Percentiles rank a stretch among this genome's conserved stretches.
phyloP scores from a whole-genome alignment of 345 rosid species.

The Trapa bicornis region DNA sequence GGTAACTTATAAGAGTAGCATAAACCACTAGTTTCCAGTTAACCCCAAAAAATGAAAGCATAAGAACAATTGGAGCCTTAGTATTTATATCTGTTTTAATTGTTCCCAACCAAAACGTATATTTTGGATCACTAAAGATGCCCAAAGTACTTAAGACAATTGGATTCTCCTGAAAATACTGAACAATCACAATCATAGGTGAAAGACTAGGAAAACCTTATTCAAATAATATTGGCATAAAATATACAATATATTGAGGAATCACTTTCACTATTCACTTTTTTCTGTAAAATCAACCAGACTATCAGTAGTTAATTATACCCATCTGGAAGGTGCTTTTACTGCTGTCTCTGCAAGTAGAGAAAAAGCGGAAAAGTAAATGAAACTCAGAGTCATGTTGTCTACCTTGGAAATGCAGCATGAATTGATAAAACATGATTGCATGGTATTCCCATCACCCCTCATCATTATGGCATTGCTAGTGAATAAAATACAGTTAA shows the following conservation, averaged over 20 bases:
- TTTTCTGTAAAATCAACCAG: conserved; percentile 1
- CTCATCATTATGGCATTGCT: conserved; percentile 96
- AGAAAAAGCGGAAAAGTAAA: conserved; percentile 24
- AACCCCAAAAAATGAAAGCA: conserved; percentile 9
- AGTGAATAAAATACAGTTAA: conserved; percentile 90
- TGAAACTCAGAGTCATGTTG: conserved; percentile 61
- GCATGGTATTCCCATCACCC: conserved; percentile 89
- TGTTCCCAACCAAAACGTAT: background rate
- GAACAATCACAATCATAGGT: background rate
- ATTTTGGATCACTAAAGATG: conserved; percentile 6
- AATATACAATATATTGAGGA: background rate
- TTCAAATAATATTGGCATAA: background rate
- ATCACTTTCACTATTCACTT: background rate
- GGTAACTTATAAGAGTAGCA: background rate
- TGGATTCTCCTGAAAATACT: background rate
- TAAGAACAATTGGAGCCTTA: background rate
- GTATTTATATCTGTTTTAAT: background rate
- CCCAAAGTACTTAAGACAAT: conserved; percentile 12
- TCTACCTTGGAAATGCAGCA: conserved; percentile 83
- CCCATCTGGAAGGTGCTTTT: conserved; percentile 13
- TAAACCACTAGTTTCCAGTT: background rate
- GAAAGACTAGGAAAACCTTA: background rate
- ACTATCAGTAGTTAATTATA: background rate
- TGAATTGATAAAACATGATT: conserved; percentile 95
- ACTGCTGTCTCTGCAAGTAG: conserved; percentile 23